phyloP scores from a whole-genome alignment of 257 asterid species.

The Solanum paucissectum region DNA sequence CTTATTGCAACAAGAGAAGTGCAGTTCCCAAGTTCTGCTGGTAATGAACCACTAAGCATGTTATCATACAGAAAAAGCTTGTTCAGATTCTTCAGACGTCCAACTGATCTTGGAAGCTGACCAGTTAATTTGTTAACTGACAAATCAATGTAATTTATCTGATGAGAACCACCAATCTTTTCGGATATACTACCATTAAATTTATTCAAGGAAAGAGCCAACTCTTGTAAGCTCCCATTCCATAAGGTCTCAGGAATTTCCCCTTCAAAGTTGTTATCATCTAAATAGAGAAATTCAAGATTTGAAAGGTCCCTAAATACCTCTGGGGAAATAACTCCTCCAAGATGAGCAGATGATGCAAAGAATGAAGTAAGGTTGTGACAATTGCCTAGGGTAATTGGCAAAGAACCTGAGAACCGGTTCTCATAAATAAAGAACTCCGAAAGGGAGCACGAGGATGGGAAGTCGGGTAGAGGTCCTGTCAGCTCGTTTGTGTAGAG shows the following conservation, averaged over 20 bases:
- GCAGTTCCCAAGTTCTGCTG: constrained; percentile 29
- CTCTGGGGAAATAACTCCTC: constrained; percentile 19
- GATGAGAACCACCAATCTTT: constrained; percentile 8
- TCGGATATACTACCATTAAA: constrained; percentile 31
- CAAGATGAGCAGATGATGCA: constrained; percentile 19
- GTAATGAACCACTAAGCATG: constrained; percentile 17
- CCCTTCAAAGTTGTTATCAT: constrained; percentile 24
- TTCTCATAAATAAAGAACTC: constrained; percentile 13
- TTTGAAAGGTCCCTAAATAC: constrained; percentile 15
- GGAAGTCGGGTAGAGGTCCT: constrained; percentile 17
- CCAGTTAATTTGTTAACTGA: constrained; percentile 30
- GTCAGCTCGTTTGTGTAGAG: constrained; percentile 11
- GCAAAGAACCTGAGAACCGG: constrained; percentile 24
- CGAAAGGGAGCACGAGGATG: constrained; percentile 17
- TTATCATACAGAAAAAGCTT: constrained; percentile 9
- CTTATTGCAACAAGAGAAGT: constrained; percentile 13
- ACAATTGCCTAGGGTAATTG: constrained; percentile 22
- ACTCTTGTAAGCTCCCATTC: constrained; percentile 16
- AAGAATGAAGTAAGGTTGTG: constrained; percentile 15
- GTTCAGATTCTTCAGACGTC: constrained; percentile 16
- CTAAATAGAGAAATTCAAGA: constrained; percentile 11
- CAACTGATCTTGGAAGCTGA: constrained; percentile 25
- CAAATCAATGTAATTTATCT: constrained; percentile 16
- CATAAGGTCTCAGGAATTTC: constrained; percentile 32
- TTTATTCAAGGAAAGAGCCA: constrained; percentile 14